Percentiles rank a stretch among this genome's conserved stretches.
Conservation (phyloP, 1,139 yeast species). For the Kodamaea anthophila region DNA sequence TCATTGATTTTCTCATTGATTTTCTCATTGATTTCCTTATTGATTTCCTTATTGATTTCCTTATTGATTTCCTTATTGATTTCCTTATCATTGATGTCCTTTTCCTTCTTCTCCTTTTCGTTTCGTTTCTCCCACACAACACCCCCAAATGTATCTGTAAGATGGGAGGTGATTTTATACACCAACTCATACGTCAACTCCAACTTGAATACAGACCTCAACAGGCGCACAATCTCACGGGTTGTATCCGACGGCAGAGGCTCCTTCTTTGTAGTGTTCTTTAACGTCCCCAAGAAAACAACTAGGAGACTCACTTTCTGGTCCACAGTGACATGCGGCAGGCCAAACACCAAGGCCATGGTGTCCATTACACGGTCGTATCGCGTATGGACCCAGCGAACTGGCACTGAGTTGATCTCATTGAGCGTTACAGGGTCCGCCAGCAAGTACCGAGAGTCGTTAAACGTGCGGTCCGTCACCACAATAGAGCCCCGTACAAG, state of each 20-base stretch:
- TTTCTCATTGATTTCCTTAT: background rate
- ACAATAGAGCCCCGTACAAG: slow-evolving; percentile 19
- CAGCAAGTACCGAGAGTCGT: slow-evolving; percentile 28
- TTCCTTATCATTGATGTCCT: background rate
- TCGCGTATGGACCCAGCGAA: slow-evolving; percentile 30
- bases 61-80: background rate
- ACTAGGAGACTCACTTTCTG: slow-evolving; percentile 23
- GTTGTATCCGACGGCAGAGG: slow-evolving; percentile 23
- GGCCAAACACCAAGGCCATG: slow-evolving; percentile 20
- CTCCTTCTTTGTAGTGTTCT: slow-evolving; percentile 25
- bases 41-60: background rate
- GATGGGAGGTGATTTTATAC: slow-evolving; percentile 16
- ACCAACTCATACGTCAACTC: slow-evolving; percentile 16
- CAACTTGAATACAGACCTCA: slow-evolving; percentile 22
- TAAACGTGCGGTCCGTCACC: slow-evolving; percentile 18
- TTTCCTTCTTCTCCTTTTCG: background rate
- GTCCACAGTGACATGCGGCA: slow-evolving; percentile 19
- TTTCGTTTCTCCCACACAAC: background rate
- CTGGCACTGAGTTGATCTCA: slow-evolving; percentile 28
- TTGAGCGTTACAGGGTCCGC: slow-evolving; percentile 23
- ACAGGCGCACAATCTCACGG: slow-evolving; percentile 25
- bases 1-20: background rate
- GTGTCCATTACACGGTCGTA: slow-evolving; percentile 28
- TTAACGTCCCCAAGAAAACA: slow-evolving; percentile 22
- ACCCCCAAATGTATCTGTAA: slow-evolving; percentile 27